phyloP scores from a whole-genome alignment of 305 asterid species.

The Fraxinus latifolia region DNA sequence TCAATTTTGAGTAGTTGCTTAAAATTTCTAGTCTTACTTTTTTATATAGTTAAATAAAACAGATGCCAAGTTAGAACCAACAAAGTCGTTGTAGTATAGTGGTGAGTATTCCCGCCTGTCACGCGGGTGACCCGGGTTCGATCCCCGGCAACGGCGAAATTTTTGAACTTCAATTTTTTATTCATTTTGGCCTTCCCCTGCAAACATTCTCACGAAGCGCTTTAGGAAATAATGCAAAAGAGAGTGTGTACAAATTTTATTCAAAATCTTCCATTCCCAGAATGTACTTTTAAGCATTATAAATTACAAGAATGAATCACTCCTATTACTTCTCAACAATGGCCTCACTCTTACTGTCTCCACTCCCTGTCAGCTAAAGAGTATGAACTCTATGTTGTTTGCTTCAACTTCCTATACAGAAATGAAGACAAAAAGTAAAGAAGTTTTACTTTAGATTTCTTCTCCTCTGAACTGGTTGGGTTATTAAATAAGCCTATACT shows the following conservation, averaged over 20 bases:
- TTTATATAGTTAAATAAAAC: too few species aligned
- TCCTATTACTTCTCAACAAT: background rate
- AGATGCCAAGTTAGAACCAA: background rate
- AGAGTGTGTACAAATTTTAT: background rate
- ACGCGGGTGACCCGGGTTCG: conserved; percentile 2
- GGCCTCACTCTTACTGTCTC: background rate
- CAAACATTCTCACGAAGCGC: background rate
- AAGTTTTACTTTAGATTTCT: background rate
- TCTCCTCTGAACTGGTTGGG: background rate
- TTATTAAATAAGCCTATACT: conserved; percentile 34
- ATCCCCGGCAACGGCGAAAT: background rate
- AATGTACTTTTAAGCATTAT: background rate
- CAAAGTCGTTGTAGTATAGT: background rate
- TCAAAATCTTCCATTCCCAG: background rate
- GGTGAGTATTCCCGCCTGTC: background rate
- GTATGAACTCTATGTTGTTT: background rate
- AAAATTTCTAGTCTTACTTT: background rate
- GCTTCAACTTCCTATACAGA: background rate
- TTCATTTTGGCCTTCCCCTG: background rate
- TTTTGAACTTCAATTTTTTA: background rate
- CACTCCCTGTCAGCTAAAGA: background rate
- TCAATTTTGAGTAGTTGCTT: background rate
- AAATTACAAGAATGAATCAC: background rate
- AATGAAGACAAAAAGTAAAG: background rate
- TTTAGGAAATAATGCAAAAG: background rate